A percentile compares a stretch with the other conserved stretches of the same genome.
Evolutionary conservation across 2,329 filamentous ascomycete species (phyloP).

Genomic region (Colletotrichum simmondsii): DNA sequence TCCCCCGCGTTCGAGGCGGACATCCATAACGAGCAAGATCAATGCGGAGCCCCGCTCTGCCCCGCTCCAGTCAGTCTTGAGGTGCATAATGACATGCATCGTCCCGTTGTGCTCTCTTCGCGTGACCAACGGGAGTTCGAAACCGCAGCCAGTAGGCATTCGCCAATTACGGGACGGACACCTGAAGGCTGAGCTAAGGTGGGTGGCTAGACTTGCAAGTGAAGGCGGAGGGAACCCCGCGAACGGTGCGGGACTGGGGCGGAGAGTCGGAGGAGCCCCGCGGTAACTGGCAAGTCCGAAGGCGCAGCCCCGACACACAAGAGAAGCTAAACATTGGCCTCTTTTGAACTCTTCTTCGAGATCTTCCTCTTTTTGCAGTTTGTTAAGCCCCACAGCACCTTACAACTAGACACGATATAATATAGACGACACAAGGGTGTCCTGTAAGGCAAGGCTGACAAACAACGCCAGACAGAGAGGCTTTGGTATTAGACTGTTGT

Average conservation of each 20-base stretch:
- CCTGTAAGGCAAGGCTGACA: background rate
- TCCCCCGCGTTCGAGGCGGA: background rate
- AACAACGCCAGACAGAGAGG: constrained; percentile 7
- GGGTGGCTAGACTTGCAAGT: background rate
- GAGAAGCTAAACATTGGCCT: too few relatives aligned
- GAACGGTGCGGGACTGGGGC: too few relatives aligned
- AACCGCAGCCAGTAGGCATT: background rate
- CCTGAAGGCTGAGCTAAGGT: too few relatives aligned
- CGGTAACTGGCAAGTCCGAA: too few relatives aligned
- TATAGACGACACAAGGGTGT: background rate
- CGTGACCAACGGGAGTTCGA: background rate
- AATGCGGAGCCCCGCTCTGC: background rate
- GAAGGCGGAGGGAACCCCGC: constrained; percentile 4
- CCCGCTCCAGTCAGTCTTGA: background rate
- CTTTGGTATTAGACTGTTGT: constrained; percentile 29
- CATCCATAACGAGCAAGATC: background rate
- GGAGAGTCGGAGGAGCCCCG: too few relatives aligned
- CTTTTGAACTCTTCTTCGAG: too few relatives aligned
- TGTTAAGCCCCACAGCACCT: background rate
- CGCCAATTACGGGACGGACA: too few relatives aligned
- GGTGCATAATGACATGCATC: constrained; percentile 6
- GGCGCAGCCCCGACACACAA: background rate
- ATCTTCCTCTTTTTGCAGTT: background rate
- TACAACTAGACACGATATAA: background rate
- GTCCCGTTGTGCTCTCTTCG: background rate